These are phyloP conservation scores for Aspergillus spinulosporus DNA, from an alignment of 2,329 filamentous ascomycete species.

Conservation along the genomic window DNA sequence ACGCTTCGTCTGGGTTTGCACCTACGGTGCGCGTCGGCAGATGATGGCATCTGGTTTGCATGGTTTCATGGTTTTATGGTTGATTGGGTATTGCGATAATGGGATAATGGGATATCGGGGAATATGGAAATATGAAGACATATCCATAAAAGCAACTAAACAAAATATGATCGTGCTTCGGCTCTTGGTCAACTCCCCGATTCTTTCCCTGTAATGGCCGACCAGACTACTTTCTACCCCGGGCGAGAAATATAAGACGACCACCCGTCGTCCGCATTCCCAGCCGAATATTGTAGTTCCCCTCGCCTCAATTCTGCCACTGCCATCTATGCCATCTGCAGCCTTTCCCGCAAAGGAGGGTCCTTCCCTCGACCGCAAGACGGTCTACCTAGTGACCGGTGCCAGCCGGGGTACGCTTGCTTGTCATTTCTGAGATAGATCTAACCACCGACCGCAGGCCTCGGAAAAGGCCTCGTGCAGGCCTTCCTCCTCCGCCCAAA, in stretches of 20 bases:
- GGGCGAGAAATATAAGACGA: background rate
- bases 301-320: background rate
- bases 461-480: conserved; percentile 1
- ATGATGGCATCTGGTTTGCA: no score
- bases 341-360: background rate
- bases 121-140: no score
- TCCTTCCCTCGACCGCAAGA: background rate
- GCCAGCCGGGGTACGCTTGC: background rate
- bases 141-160: no score
- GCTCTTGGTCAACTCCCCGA: background rate
- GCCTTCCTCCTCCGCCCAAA: background rate
- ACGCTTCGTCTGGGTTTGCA: no score
- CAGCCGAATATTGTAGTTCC: background rate
- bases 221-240: background rate
- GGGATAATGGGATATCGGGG: no score
- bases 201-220: background rate
- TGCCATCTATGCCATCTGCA: background rate
- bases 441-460: background rate
- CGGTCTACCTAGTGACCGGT: conserved; percentile 4
- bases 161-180: background rate
- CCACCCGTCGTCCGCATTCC: no score
- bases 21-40: no score
- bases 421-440: no score
- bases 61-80: no score
- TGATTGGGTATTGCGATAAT: no score